Percentiles rank a stretch among this genome's conserved stretches.
Evolutionary conservation across 129 eudicot species (phyloP).

Genomic region (Tagetes erecta): DNA sequence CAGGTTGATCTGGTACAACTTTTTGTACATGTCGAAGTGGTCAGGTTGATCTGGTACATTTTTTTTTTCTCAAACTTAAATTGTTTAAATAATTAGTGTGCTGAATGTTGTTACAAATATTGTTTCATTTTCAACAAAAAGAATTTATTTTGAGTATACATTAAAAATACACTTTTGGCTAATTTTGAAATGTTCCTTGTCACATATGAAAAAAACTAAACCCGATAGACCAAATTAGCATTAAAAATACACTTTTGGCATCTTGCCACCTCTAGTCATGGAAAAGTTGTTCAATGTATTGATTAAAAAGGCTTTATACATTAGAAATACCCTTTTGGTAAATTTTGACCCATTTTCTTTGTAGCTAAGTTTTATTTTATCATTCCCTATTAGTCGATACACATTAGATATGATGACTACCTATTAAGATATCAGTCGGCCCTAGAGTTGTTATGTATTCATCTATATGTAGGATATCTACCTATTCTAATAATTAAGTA

Average conservation of each 20-base stretch:
- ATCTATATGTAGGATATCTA: too few relatives aligned
- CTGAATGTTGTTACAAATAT: not conserved
- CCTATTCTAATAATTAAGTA: too few relatives aligned
- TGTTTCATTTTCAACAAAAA: not conserved
- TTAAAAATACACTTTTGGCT: conserved; percentile 3
- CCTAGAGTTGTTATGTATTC: too few relatives aligned
- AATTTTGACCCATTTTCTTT: too few relatives aligned
- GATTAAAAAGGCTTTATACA: not conserved
- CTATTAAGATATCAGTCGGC: too few relatives aligned
- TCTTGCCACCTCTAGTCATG: not conserved
- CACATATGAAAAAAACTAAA: not conserved
- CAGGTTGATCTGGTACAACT: not conserved
- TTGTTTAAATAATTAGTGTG: not conserved
- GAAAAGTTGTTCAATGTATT: not conserved
- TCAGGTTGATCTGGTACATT: not conserved
- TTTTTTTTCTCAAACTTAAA: not conserved
- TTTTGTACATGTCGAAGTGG: not conserved
- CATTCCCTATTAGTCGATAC: too few relatives aligned
- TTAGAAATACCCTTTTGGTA: not conserved
- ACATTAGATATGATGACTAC: too few relatives aligned
- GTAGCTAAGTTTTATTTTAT: too few relatives aligned
- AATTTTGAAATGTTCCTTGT: not conserved
- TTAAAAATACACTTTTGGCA: not conserved
- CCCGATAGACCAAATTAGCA: not conserved
- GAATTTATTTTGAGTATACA: not conserved